A percentile compares a stretch with the other conserved stretches of the same genome.
These are phyloP conservation scores for Trichoderma sp. DNA, from an alignment of 2,329 filamentous ascomycete genomes.

Conservation along the genomic window DNA sequence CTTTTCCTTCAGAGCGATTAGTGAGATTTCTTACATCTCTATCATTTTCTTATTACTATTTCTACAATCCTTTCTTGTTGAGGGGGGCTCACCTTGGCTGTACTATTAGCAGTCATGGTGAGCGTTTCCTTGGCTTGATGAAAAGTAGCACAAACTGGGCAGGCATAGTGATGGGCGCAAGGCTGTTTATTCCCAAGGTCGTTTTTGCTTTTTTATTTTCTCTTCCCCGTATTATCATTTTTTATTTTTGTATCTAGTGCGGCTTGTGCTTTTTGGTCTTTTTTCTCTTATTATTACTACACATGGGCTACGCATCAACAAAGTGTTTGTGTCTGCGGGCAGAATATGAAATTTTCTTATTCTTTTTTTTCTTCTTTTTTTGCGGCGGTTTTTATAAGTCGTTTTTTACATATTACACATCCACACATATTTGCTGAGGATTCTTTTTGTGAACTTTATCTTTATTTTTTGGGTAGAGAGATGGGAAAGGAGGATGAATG, in stretches of 20 bases:
- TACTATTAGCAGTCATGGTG: not conserved
- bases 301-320: slow-evolving; percentile 9
- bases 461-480: not conserved
- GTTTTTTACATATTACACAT: not conserved
- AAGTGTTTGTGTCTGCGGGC: slow-evolving; percentile 8
- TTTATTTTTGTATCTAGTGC: slow-evolving; percentile 10
- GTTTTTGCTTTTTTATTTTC: not conserved
- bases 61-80: not conserved
- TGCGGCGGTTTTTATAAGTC: not conserved
- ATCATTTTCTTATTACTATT: not conserved
- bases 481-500: not conserved
- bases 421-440: not conserved
- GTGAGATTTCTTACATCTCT: not conserved
- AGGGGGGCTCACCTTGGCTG: not conserved
- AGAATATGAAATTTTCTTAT: not conserved
- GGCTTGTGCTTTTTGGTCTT: not conserved
- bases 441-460: not conserved
- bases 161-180: slow-evolving; percentile 17
- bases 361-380: not conserved
- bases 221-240: not conserved
- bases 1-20: not conserved
- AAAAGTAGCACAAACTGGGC: slow-evolving; percentile 11
- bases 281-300: not conserved
- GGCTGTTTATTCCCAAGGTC: slow-evolving; percentile 16
- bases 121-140: not conserved